Conservation (phyloP, 495 filamentous ascomycete genomes). For the Cetradonia linearis region DNA sequence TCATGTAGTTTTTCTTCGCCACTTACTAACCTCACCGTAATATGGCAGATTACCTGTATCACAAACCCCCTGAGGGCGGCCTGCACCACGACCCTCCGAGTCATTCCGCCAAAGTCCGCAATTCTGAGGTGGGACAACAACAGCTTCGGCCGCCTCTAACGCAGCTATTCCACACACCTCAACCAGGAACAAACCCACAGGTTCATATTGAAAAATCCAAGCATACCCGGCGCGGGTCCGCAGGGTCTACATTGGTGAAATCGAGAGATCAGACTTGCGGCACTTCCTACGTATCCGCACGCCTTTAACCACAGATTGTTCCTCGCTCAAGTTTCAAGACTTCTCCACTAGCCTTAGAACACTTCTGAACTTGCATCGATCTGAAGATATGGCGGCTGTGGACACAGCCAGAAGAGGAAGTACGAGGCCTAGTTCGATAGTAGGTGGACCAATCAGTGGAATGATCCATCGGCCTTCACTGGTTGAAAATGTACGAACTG, state of each 20-base stretch:
- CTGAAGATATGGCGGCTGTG: slow-evolving; percentile 28
- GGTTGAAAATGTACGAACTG: slow-evolving; percentile 25
- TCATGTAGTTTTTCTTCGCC: background rate
- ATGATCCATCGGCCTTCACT: slow-evolving; percentile 30
- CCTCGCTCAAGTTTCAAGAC: background rate
- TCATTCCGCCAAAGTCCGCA: background rate
- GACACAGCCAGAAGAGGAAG: slow-evolving; percentile 18
- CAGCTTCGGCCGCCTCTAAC: background rate
- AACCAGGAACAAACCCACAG: background rate
- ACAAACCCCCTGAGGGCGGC: background rate
- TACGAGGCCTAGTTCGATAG: slow-evolving; percentile 28
- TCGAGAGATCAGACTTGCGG: slow-evolving; percentile 43
- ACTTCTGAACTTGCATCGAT: background rate
- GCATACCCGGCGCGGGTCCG: slow-evolving; percentile 9
- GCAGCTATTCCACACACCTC: background rate
- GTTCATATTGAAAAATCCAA: background rate
- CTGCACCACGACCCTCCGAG: background rate
- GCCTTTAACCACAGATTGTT: background rate
- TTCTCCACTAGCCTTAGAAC: background rate
- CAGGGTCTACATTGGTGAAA: slow-evolving; percentile 34
- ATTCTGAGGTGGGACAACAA: background rate
- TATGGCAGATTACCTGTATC: slow-evolving; percentile 9
- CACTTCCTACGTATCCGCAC: slow-evolving; percentile 39
- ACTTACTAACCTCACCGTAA: background rate
- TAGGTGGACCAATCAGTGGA: slow-evolving; percentile 28